Conservation (phyloP, 371 early-diverging fungal species). For the Encephalitozoon hellem region DNA sequence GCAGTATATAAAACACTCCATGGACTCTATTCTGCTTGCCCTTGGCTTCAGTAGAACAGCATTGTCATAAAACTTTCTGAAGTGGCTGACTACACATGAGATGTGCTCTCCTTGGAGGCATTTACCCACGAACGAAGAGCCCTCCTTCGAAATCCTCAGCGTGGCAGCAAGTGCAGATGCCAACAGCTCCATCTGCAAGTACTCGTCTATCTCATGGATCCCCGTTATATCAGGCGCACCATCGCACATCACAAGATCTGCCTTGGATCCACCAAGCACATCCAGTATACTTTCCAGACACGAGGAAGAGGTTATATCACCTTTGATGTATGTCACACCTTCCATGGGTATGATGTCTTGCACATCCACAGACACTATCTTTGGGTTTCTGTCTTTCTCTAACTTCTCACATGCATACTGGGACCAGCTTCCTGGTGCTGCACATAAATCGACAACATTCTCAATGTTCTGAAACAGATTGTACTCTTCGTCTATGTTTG, state of each 20-base stretch:
- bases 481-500: constrained; percentile 51
- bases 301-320: constrained; percentile 86
- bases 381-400: constrained; percentile 37
- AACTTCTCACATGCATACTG: constrained; percentile 42
- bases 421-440: constrained; percentile 60
- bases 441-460: constrained; percentile 57
- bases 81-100: constrained; percentile 73
- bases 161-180: constrained; percentile 83
- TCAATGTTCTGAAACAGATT: constrained; percentile 28
- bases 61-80: constrained; percentile 74
- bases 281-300: constrained; percentile 78
- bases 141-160: constrained; percentile 71
- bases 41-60: constrained; percentile 84
- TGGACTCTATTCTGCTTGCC: constrained; percentile 78
- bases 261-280: constrained; percentile 73
- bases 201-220: constrained; percentile 94
- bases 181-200: constrained; percentile 84
- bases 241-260: constrained; percentile 87
- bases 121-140: constrained; percentile 85
- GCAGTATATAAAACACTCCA: constrained; percentile 63
- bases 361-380: constrained; percentile 87
- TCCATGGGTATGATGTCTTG: constrained; percentile 91
- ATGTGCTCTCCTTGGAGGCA: constrained; percentile 86
- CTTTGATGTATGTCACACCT: constrained; percentile 82
- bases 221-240: constrained; percentile 98